These are phyloP conservation scores for Rhizophora mangle DNA, from an alignment of 345 rosid species.

Conservation along the genomic window DNA sequence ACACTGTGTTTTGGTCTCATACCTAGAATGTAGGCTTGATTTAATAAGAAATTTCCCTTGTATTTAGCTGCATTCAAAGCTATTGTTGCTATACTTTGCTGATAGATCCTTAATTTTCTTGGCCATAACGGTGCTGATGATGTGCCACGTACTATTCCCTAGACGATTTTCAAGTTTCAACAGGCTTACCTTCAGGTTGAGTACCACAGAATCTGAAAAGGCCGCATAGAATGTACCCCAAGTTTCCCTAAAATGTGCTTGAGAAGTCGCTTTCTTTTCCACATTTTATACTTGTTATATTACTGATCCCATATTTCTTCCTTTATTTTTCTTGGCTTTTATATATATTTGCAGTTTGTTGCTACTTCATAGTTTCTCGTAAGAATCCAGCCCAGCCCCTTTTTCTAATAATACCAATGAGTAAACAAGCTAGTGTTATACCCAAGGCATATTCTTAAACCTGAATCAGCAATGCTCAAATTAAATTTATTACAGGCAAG, in stretches of 20 bases:
- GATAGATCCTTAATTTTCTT: too few relatives aligned
- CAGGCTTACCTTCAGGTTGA: too few relatives aligned
- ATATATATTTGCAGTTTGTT: constrained; percentile 9
- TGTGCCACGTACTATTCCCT: too few relatives aligned
- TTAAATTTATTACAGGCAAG: not conserved
- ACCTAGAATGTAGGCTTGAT: too few relatives aligned
- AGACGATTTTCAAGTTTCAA: too few relatives aligned
- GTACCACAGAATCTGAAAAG: too few relatives aligned
- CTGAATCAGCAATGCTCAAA: constrained; percentile 4
- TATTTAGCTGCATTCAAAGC: too few relatives aligned
- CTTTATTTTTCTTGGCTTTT: constrained; percentile 3
- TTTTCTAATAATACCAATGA: not conserved
- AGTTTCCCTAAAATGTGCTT: not conserved
- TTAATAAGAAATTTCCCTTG: too few relatives aligned
- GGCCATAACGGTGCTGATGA: too few relatives aligned
- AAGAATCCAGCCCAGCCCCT: constrained; percentile 6
- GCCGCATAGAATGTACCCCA: not conserved
- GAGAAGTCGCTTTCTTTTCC: constrained; percentile 22
- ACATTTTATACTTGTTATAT: constrained; percentile 15
- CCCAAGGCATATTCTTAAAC: constrained; percentile 16
- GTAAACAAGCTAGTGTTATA: constrained; percentile 5
- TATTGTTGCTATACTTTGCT: too few relatives aligned
- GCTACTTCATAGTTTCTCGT: constrained; percentile 6
- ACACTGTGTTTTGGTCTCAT: too few relatives aligned
- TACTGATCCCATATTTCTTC: constrained; percentile 20